phyloP scores from a whole-genome alignment of 768 basidiomycete species.

The Boletus eberwhitei region DNA sequence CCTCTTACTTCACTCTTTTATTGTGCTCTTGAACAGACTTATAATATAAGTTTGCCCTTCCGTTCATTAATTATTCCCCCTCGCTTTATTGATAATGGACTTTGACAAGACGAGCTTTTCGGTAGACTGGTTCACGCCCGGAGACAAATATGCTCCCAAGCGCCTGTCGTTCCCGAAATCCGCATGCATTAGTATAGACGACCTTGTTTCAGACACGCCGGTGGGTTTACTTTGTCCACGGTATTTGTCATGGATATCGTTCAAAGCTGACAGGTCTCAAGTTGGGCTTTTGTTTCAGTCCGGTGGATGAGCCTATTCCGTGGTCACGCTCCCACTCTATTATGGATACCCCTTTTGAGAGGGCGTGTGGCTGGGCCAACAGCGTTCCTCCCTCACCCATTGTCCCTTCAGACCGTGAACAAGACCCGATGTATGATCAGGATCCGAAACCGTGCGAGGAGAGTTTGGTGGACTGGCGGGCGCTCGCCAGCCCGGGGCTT shows the following conservation, averaged over 20 bases:
- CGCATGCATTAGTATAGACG: slow-evolving; percentile 31
- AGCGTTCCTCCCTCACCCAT: slow-evolving; percentile 16
- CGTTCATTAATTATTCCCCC: slow-evolving; percentile 5
- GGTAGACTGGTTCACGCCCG: slow-evolving; percentile 31
- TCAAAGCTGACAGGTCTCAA: slow-evolving; percentile 11
- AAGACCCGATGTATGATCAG: slow-evolving; percentile 6
- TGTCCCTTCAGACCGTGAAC: slow-evolving; percentile 1
- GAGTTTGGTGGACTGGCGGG: not conserved
- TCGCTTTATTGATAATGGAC: slow-evolving; percentile 25
- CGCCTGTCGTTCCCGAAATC: slow-evolving; percentile 35
- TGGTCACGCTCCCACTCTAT: slow-evolving; percentile 15
- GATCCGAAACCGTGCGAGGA: slow-evolving; percentile 4
- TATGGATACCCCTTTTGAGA: slow-evolving; percentile 10
- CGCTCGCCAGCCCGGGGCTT: slow-evolving; percentile 5
- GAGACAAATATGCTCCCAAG: slow-evolving; percentile 24
- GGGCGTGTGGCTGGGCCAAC: slow-evolving; percentile 21
- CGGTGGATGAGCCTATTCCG: slow-evolving; percentile 9
- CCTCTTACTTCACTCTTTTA: slow-evolving; percentile 2
- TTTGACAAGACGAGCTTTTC: slow-evolving; percentile 31
- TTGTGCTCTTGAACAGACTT: not conserved
- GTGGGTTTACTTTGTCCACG: slow-evolving; percentile 12
- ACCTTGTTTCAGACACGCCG: slow-evolving; percentile 27
- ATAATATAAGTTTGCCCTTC: slow-evolving; percentile 1
- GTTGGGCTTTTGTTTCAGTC: slow-evolving; percentile 24
- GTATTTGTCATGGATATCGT: not conserved